Conservation (phyloP, 768 basidiomycete species). For the Imleria badia region DNA sequence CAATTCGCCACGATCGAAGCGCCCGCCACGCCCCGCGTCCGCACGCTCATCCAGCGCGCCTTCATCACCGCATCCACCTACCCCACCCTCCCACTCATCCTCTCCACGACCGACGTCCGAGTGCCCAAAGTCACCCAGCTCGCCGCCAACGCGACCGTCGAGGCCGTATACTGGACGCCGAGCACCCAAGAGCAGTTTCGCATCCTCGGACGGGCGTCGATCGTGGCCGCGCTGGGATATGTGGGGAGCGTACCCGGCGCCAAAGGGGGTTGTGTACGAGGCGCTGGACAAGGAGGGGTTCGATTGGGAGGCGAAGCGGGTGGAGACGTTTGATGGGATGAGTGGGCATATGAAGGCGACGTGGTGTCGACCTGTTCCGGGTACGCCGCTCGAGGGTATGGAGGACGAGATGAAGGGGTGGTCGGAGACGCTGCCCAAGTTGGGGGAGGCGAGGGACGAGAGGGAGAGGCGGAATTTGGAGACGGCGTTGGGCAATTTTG, state of each 20-base stretch:
- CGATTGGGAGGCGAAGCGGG: conserved; percentile 65
- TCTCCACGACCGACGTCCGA: conserved; percentile 72
- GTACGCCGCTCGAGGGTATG: conserved; percentile 48
- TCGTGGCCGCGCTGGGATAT: conserved; percentile 53
- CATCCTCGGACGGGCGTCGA: conserved; percentile 52
- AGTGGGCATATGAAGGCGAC: conserved; percentile 62
- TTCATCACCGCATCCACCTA: conserved; percentile 47
- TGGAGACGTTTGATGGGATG: conserved; percentile 59
- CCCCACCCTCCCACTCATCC: conserved; percentile 56
- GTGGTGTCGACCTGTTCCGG: conserved; percentile 72
- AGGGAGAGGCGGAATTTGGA: conserved; percentile 47
- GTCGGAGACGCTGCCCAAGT: conserved; percentile 55
- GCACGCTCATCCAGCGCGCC: conserved; percentile 60
- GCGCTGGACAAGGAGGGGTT: conserved; percentile 37
- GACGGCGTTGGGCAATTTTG: conserved; percentile 53
- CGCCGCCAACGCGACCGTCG: conserved; percentile 33
- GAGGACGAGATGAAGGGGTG: conserved; percentile 61
- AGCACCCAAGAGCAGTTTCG: conserved; percentile 73
- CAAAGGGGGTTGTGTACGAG: conserved; percentile 26
- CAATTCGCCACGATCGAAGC: conserved; percentile 44
- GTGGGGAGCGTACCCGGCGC: conserved; percentile 17
- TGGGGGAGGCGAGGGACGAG: conserved; percentile 43
- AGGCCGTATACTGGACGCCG: conserved; percentile 75
- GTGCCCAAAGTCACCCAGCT: conserved; percentile 56
- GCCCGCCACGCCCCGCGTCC: conserved; percentile 52